Base-by-base conservation (phyloP, 2,329 filamentous ascomycete species). In the Microdochium bolleyi region DNA sequence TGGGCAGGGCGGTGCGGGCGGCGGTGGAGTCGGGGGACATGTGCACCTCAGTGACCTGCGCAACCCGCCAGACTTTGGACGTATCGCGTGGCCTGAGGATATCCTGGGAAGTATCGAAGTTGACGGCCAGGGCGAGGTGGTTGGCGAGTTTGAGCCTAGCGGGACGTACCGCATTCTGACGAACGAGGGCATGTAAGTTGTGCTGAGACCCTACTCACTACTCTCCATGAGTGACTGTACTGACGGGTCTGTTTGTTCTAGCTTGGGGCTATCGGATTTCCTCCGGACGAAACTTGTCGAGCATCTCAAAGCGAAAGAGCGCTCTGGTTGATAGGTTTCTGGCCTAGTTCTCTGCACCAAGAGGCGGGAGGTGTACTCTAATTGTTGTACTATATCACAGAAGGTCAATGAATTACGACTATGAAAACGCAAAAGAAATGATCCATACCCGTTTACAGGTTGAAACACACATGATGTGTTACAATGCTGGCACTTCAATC, bases 81-180 rank as follows among this genome's bases (percentile, higher is more conserved):
- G 84, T 51, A 87, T 87, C 62, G 82, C 84, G 2, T 86, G 80
- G 74, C 83, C 84, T 1, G 84, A 87, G 60, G 84, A 88, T 61
- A 88, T 88, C 37, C 70, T 88, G 52, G 84, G 84, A 37, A 87
- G 83, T 57, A 74, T 87, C 41, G 79, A 86, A 62, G 84, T 87
- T 4, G 74, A 85, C 61, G 73, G 72, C 1, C 57, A 68, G 7
- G 84, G 84, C 0, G 63, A 76, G 25, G 78, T 86, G 51, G 70
- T 84, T 24, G 80, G 81, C 22, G 76, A 74, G 56, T 79, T 80
- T 57, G 75, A 83, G 65, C 70, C 75, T 1, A 84, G 82, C 56
- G 80, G 82, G 14, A 85, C 80, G 3, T 86, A 85, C 62, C 77
- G 84, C 37, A 70, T 85, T 27, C 61, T 87, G 51, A 87, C 83